Evolutionary conservation across 306 rosid genomes (phyloP).

Genomic region (Pyrus pyrifolia): DNA sequence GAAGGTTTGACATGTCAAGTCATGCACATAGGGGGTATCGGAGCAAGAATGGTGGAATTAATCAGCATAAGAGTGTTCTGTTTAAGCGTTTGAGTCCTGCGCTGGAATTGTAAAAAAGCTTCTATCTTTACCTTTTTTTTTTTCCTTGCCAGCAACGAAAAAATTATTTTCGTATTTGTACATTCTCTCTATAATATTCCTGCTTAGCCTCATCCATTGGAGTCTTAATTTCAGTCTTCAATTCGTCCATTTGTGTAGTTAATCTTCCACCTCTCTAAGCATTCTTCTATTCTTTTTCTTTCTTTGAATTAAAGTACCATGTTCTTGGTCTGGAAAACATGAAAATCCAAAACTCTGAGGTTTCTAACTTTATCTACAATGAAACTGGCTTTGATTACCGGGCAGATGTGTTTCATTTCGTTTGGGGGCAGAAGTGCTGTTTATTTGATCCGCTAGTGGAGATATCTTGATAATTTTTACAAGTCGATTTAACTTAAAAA

Average conservation of each 20-base stretch:
- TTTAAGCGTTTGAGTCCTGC: not conserved
- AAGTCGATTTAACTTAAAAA: not conserved
- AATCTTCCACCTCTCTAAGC: not conserved
- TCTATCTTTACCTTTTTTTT: not conserved
- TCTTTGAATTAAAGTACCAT: not conserved
- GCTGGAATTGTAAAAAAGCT: not conserved
- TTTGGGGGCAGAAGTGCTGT: not conserved
- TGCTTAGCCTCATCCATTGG: not conserved
- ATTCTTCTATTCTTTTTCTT: not conserved
- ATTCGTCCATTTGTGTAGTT: not conserved
- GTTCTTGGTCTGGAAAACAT: not conserved
- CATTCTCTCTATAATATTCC: not conserved
- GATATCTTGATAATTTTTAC: not conserved
- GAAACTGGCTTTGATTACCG: not conserved
- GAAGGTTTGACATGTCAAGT: not conserved
- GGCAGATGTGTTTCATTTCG: not conserved
- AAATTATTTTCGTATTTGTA: not conserved
- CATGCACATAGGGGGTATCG: not conserved
- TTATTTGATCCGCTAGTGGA: not conserved
- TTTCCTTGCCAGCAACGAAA: not conserved
- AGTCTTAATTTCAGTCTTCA: not conserved
- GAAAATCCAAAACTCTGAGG: not conserved
- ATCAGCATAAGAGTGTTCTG: not conserved
- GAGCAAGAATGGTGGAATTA: not conserved
- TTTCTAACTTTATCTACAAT: not conserved